Evolutionary conservation across 2,329 filamentous ascomycete species (phyloP).

Genomic region (Emmonsiellopsis sp.): DNA sequence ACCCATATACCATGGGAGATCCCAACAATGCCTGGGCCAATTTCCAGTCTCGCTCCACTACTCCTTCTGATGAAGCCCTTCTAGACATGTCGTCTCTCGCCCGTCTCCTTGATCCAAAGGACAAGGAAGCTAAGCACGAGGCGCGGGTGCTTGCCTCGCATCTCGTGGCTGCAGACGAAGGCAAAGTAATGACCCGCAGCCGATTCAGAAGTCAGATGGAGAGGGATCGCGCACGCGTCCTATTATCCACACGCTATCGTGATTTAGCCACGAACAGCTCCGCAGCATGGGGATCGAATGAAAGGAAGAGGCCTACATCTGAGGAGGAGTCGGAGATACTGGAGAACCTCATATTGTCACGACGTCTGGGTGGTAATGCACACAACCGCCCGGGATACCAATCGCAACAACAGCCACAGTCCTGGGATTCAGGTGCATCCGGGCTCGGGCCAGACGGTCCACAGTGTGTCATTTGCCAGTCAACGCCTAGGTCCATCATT

Average conservation of each 20-base stretch:
- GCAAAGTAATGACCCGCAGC: slow-evolving; percentile 70
- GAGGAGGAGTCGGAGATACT: slow-evolving; percentile 51
- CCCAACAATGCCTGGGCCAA: slow-evolving; percentile 13
- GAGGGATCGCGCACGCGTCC: slow-evolving; percentile 59
- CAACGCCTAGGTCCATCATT: slow-evolving; percentile 74
- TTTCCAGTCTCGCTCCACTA: slow-evolving; percentile 36
- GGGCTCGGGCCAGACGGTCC: slow-evolving; percentile 67
- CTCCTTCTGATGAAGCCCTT: slow-evolving; percentile 51
- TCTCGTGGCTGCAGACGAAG: slow-evolving; percentile 47
- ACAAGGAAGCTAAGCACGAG: slow-evolving; percentile 68
- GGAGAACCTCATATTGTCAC: slow-evolving; percentile 50
- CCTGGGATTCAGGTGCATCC: slow-evolving; percentile 63
- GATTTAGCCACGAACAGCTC: slow-evolving; percentile 21
- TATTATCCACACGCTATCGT: slow-evolving; percentile 39
- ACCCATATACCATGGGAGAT: slow-evolving; percentile 35
- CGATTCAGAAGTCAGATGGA: slow-evolving; percentile 62
- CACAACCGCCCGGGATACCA: slow-evolving; percentile 5
- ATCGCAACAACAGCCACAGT: slow-evolving; percentile 18
- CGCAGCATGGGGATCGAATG: slow-evolving; percentile 9
- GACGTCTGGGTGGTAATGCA: slow-evolving; percentile 30
- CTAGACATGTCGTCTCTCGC: slow-evolving; percentile 64
- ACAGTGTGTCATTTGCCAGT: slow-evolving; percentile 89
- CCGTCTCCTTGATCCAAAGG: slow-evolving; percentile 70
- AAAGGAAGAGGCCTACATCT: slow-evolving; percentile 26
- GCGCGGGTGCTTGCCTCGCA: slow-evolving; percentile 75